Evolutionary conservation across 2,329 filamentous ascomycete genomes (phyloP).

Genomic region (Lasiodiplodia theobromae): DNA sequence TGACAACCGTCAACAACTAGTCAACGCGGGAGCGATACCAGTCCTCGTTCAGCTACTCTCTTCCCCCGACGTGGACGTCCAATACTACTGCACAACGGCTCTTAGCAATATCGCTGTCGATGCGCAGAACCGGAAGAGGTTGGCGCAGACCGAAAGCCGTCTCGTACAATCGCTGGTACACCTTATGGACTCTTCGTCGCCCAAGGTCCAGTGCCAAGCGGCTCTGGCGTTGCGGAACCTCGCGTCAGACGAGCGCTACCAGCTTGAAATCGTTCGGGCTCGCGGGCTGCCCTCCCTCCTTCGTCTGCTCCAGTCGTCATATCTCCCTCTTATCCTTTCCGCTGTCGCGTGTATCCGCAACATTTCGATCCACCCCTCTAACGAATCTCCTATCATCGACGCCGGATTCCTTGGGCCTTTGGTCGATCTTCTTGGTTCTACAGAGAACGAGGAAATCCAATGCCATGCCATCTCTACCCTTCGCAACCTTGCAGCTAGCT

Average conservation of each 20-base stretch:
- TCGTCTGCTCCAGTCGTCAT: slow-evolving; percentile 90
- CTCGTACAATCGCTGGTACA: slow-evolving; percentile 93
- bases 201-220: slow-evolving; percentile 97
- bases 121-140: slow-evolving; percentile 84
- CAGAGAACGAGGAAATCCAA: slow-evolving; percentile 98
- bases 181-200: slow-evolving; percentile 95
- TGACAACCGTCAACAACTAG: slow-evolving; percentile 96
- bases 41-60: slow-evolving; percentile 94
- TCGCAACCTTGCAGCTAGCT: slow-evolving; percentile 93
- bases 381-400: slow-evolving; percentile 98
- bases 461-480: slow-evolving; percentile 98
- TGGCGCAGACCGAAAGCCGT: slow-evolving; percentile 88
- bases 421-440: slow-evolving; percentile 91
- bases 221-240: slow-evolving; percentile 92
- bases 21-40: slow-evolving; percentile 96
- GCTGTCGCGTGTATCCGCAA: slow-evolving; percentile 98
- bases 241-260: slow-evolving; percentile 97
- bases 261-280: slow-evolving; percentile 93
- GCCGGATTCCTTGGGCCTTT: slow-evolving; percentile 93
- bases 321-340: slow-evolving; percentile 92
- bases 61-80: slow-evolving; percentile 93
- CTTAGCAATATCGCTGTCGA: slow-evolving; percentile 99
- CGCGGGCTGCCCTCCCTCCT: slow-evolving; percentile 85
- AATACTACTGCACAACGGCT: slow-evolving; percentile 99
- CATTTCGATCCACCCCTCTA: slow-evolving; percentile 96